Evolutionary conservation across 805 yeast genomes (phyloP), one percentile per base, ranked within the genome.

Genomic region (Clavispora carvajalis): DNA sequence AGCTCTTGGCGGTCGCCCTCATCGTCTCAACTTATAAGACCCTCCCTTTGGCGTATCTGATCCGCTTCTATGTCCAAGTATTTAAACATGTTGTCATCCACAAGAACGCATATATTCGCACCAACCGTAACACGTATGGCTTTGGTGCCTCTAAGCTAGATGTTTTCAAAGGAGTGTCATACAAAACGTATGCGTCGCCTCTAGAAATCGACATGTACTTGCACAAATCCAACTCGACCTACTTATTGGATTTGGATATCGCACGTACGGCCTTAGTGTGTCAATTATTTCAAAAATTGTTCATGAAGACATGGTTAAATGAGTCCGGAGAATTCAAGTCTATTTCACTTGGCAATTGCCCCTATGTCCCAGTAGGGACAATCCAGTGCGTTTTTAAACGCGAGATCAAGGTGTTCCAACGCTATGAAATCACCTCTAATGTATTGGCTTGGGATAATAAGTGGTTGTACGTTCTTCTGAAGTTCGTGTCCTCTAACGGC

Each of bases 141-240:
- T 48, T 59, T 29, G 57, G 60, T 30, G 56, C 47, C 21, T 36
- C 49, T 15, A 40, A 46, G 28, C 40, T 52, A 36, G 43, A 65
- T 29, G 48, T 69, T n/a, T 80, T 81, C 57, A 64, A 68, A 10
- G 67, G 73, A 33, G 55, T 67, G 1, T 51, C 57, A 11, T 67
- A 67, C 47, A 48, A 58, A 17, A 74, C 89, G 0, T 77, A 76
- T 44, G 85, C 84, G 22, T 81, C 91, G 1, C 79, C 85, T 7
- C 62, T 85, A 54, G 97, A 90, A 57, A 80, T 87, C 55, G 97
- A 90, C 60, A 76, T 85, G 67, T 87, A 87, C 55, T 53, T 88
- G 36, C 98, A 90, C 67, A 91, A 90, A 65, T 79, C 84, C 41
- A 91, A 91, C 59, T 80, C 91, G 6, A 84, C 95, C 1, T 91